These are phyloP conservation scores for Talaromyces trachyspermus DNA, from an alignment of 495 filamentous ascomycete genomes.

Conservation along the genomic window DNA sequence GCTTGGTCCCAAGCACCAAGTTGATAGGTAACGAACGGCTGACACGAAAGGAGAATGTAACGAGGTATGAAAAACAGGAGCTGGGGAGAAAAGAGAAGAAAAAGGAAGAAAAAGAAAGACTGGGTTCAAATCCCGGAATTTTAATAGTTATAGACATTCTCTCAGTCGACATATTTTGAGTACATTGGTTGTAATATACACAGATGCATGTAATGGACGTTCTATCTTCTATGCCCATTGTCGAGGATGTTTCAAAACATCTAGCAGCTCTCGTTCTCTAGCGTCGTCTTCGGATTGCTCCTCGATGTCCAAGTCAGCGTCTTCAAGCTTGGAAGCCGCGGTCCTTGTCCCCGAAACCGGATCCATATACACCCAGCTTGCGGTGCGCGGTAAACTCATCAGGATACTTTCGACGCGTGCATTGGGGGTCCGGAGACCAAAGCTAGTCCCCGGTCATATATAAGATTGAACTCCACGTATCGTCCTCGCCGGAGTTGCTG, in stretches of 20 bases:
- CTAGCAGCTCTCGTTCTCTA: constrained; percentile 63
- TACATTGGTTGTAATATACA: too few relatives aligned
- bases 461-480: constrained; percentile 98
- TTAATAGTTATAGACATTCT: background rate
- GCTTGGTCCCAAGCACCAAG: too few relatives aligned
- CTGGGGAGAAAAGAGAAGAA: too few relatives aligned
- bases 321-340: constrained; percentile 22
- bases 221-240: constrained; percentile 96
- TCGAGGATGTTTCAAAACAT: constrained; percentile 75
- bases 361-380: constrained; percentile 95
- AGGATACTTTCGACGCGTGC: constrained; percentile 92
- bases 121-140: background rate
- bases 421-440: constrained; percentile 88
- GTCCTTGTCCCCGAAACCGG: constrained; percentile 39
- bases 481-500: constrained; percentile 87
- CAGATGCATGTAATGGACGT: too few relatives aligned
- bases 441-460: constrained; percentile 96
- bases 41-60: too few relatives aligned
- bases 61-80: too few relatives aligned
- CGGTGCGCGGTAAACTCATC: constrained; percentile 93
- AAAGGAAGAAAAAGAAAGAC: too few relatives aligned
- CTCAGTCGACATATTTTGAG: too few relatives aligned
- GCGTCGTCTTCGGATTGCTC: constrained; percentile 22
- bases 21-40: too few relatives aligned
- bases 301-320: constrained; percentile 39